Base-by-base conservation (phyloP, 768 basidiomycete species). In the Rubroboletus satanas region DNA sequence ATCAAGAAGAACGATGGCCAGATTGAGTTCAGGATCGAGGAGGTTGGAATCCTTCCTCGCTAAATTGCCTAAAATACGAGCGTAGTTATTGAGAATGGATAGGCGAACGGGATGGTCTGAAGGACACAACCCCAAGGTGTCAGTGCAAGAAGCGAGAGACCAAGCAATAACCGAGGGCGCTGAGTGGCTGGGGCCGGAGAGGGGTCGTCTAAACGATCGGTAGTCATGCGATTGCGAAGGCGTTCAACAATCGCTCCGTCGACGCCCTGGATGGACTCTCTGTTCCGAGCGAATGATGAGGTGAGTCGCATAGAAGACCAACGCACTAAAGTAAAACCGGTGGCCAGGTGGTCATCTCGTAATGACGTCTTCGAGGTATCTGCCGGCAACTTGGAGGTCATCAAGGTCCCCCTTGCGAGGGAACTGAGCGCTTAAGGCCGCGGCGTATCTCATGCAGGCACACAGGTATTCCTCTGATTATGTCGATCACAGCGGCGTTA, bases 221-320 rank as follows among this genome's bases (percentile, higher is more conserved):
- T 14, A 9, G 53, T 11, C 17, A 67, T 49, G 29, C 57, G 53
- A 32, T 26, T 49, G 12, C 51, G 57, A 39, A 59, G 26, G 23
- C 42, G 51, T 45, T 55, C n/a, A n/a, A n/a, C 45, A 2, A 63
- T 44, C 7, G 66, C 61, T 5, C 33, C 50, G 44, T 67, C 57
- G 18, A 62, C 49, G 37, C 65, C 66, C 31, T 48, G 45, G 10
- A 49, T 53, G 8, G 66, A 61, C 7, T 44, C 37, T 53, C 23
- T 61, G 49, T 15, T 51, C 26, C 18, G 56, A 62, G 6, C 51
- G 60, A n/a, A 4, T 10, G 10, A 58, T 17, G 35, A 64, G 58
- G 36, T 58, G 59, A 43, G 5, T 28, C n/a, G 60, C 54, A 29
- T 62, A 54, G 26, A 41, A 51, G 18, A 35, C 18, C 23, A 57